Base-by-base conservation (phyloP, 306 rosid species). In the Ormosia semicastrata region DNA sequence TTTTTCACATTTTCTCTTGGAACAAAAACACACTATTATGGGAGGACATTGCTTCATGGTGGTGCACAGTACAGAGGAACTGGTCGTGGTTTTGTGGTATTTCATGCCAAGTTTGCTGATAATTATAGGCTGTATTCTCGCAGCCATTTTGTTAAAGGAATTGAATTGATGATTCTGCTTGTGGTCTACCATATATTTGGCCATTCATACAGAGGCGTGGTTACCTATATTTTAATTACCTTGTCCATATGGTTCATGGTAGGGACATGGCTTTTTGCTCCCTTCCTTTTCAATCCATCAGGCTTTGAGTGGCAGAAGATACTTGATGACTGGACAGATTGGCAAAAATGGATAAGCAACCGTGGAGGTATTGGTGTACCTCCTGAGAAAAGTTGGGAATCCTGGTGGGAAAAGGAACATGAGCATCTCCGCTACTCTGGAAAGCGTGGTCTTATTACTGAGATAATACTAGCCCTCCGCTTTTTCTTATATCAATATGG, bases 251-350 rank as follows among this genome's bases (percentile, higher is more conserved):
- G 99, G 99, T 93, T 95, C 87, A 87, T 95, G 99, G 96, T 94
- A 4, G 97, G 84, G 17, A 89, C 99, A 66, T 95, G 99, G 99
- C 99, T 95, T 81, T 95, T 91, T 77, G 99, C 99, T 76, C 99
- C 99, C 67, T 95, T 95, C 85, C 94, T 93, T 84, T 93, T 95
- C 90, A 95, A 95, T 65, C 99, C 99, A 46, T 93, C 97, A 9
- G 99, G 99, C 66, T 95, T 95, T 73, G 99, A 95, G 90, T 95
- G 99, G 99, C 99, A 95, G 83, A 95, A 95, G 88, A 95, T 95
- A 60, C 87, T 95, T 8, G 99, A 95, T 80, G 99, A 95, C 75
- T 95, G 92, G 94, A 88, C 94, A 49, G 99, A 95, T 88, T 95
- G 99, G 99, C 92, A 89, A 9, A 93, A 92, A 86, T 95, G 99